Percentiles rank a stretch among this genome's conserved stretches.
Conservation (phyloP, 2,329 filamentous ascomycete species). For the Botrytis pseudocinerea region DNA sequence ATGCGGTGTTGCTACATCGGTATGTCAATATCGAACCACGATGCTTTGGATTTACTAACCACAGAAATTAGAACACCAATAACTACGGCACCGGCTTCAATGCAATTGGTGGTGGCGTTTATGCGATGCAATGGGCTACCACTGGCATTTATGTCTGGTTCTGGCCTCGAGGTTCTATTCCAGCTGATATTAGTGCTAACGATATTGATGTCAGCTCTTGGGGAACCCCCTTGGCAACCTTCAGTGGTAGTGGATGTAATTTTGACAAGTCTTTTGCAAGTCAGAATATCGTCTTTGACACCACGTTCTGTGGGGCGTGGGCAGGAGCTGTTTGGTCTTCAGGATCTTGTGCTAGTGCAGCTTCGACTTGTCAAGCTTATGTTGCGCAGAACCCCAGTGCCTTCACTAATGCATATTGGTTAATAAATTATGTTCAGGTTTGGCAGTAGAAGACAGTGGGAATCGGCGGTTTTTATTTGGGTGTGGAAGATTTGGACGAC, state of each 20-base stretch:
- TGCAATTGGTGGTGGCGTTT: conserved; percentile 49
- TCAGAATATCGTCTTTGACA: conserved; percentile 72
- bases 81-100: conserved; percentile 69
- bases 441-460: neutral
- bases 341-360: conserved; percentile 59
- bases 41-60: neutral
- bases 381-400: conserved; percentile 66
- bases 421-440: conserved; percentile 53
- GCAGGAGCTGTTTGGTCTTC: conserved; percentile 70
- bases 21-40: neutral
- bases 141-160: conserved; percentile 72
- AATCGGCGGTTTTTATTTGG: neutral
- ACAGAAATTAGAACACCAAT: conserved; percentile 40
- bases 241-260: conserved; percentile 61
- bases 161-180: conserved; percentile 64
- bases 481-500: too few relatives aligned
- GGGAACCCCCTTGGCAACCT: conserved; percentile 67
- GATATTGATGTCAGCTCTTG: conserved; percentile 62
- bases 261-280: conserved; percentile 64
- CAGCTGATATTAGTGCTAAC: conserved; percentile 58
- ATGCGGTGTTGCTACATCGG: conserved; percentile 37
- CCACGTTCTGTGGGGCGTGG: conserved; percentile 53
- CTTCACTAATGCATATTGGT: conserved; percentile 76
- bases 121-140: conserved; percentile 58
- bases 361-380: conserved; percentile 67